A percentile compares a stretch with the other conserved stretches of the same genome.
Evolutionary conservation across 352 stramenopile genomes (phyloP).

Genomic region (Phytophthora chlamydospora): DNA sequence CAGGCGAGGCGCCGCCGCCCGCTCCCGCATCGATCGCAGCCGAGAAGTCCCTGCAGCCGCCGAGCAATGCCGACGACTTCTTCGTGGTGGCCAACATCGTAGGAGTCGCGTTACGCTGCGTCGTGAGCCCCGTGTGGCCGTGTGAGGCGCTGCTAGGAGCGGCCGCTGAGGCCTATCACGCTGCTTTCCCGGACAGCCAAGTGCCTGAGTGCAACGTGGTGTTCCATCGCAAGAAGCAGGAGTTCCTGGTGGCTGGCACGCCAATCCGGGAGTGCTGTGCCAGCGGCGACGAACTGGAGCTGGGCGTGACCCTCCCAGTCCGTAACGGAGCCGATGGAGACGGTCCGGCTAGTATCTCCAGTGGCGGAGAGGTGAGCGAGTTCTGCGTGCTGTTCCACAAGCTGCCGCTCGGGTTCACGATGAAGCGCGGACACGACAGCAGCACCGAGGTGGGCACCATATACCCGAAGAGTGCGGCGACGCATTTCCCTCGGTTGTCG

Average conservation of each 20-base stretch:
- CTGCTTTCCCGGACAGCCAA: slow-evolving; percentile 62
- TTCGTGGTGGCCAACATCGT: slow-evolving; percentile 54
- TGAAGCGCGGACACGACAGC: slow-evolving; percentile 76
- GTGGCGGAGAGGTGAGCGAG: slow-evolving; percentile 44
- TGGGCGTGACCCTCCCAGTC: slow-evolving; percentile 49
- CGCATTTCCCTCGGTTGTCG: slow-evolving; percentile 73
- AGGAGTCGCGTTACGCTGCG: slow-evolving; percentile 59
- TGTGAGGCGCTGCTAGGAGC: slow-evolving; percentile 72
- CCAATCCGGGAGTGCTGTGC: slow-evolving; percentile 56
- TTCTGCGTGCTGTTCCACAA: slow-evolving; percentile 87
- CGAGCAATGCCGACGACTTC: slow-evolving; percentile 38
- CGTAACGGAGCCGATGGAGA: slow-evolving; percentile 3
- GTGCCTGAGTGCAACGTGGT: slow-evolving; percentile 81
- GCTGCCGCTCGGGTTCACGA: slow-evolving; percentile 84
- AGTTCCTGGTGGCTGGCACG: slow-evolving; percentile 55
- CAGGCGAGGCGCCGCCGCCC: slow-evolving; percentile 11
- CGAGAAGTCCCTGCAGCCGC: slow-evolving; percentile 17
- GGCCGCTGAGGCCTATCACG: slow-evolving; percentile 69
- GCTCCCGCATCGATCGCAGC: slow-evolving; percentile 18
- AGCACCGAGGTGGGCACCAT: slow-evolving; percentile 84
- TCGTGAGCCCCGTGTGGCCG: slow-evolving; percentile 64
- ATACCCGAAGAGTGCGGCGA: slow-evolving; percentile 77
- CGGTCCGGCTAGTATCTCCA: slow-evolving; percentile 18
- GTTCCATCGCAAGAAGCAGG: slow-evolving; percentile 64
- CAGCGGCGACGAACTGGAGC: slow-evolving; percentile 68